These are phyloP conservation scores for Fusarium guadeloupense DNA, from an alignment of 2,329 filamentous ascomycete species.

Conservation along the genomic window DNA sequence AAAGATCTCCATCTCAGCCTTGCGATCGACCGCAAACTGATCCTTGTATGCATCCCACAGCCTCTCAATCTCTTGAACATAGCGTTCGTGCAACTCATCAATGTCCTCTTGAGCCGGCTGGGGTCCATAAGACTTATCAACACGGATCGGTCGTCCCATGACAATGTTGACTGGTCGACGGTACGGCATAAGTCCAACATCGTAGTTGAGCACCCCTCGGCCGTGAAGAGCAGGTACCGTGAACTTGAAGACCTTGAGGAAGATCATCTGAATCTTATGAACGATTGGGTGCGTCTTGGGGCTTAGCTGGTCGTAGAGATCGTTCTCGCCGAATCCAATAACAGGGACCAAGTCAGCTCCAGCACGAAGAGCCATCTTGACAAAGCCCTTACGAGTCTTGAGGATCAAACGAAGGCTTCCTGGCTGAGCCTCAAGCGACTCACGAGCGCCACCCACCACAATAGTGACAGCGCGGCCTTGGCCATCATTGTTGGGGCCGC, in stretches of 20 bases:
- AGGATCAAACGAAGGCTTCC: slow-evolving; percentile 80
- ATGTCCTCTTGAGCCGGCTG: slow-evolving; percentile 79
- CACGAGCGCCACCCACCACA: slow-evolving; percentile 89
- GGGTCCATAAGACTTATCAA: slow-evolving; percentile 63
- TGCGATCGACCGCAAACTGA: slow-evolving; percentile 70
- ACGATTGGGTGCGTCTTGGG: slow-evolving; percentile 80
- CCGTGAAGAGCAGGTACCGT: slow-evolving; percentile 92
- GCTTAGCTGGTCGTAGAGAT: slow-evolving; percentile 90
- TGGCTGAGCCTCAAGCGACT: slow-evolving; percentile 89
- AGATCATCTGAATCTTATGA: slow-evolving; percentile 81
- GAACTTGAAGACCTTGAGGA: slow-evolving; percentile 89
- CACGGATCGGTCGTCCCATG: slow-evolving; percentile 81
- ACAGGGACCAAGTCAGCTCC: slow-evolving; percentile 96
- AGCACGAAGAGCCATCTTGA: slow-evolving; percentile 90
- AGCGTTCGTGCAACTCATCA: slow-evolving; percentile 80
- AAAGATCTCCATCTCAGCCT: slow-evolving; percentile 73
- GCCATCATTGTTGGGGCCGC: slow-evolving; percentile 79
- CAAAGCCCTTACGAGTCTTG: slow-evolving; percentile 86
- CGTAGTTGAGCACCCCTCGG: slow-evolving; percentile 94
- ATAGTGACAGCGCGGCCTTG: slow-evolving; percentile 98
- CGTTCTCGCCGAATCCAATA: slow-evolving; percentile 93
- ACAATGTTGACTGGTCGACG: slow-evolving; percentile 88
- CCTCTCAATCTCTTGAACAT: slow-evolving; percentile 77
- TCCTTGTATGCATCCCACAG: slow-evolving; percentile 84
- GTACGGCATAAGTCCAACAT: slow-evolving; percentile 96